Percentiles rank a stretch among this genome's conserved stretches.
Evolutionary conservation across 179 eudicot genomes (phyloP).

Genomic region (Spinacia oleracea): DNA sequence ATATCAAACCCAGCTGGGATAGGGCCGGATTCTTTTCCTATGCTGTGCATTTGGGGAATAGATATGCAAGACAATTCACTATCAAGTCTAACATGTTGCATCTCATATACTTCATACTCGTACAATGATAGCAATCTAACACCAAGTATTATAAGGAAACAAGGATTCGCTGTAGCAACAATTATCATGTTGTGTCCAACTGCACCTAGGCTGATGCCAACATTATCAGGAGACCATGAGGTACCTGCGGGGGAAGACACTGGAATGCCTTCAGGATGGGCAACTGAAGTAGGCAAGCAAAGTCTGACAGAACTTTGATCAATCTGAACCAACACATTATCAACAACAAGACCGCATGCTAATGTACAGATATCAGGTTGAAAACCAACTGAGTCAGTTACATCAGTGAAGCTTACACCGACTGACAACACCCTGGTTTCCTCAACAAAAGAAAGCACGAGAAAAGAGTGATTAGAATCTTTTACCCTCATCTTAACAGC

Average conservation of each 20-base stretch:
- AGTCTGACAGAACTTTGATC: conserved; percentile 72
- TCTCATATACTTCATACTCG: conserved; percentile 66
- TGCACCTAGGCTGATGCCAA: conserved; percentile 76
- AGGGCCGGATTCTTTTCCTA: conserved; percentile 33
- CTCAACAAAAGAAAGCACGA: conserved; percentile 95
- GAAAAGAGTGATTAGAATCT: conserved; percentile 77
- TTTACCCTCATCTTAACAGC: conserved; percentile 61
- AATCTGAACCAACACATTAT: conserved; percentile 80
- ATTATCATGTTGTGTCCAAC: conserved; percentile 71
- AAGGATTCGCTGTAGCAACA: conserved; percentile 88
- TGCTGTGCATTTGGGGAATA: conserved; percentile 54
- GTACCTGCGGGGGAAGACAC: conserved; percentile 57
- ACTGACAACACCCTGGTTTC: conserved; percentile 95
- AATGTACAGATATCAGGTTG: conserved; percentile 86
- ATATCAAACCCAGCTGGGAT: conserved; percentile 47
- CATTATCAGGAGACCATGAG: conserved; percentile 76
- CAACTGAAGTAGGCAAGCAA: conserved; percentile 63
- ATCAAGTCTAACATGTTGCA: conserved; percentile 70
- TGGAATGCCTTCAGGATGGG: conserved; percentile 62
- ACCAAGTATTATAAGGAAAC: conserved; percentile 74
- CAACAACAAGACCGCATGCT: conserved; percentile 85
- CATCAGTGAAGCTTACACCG: conserved; percentile 93
- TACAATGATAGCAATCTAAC: conserved; percentile 45
- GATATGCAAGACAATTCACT: conserved; percentile 88
- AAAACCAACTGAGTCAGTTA: conserved; percentile 88